These are phyloP conservation scores for Alternaria solani DNA, from an alignment of 2,329 filamentous ascomycete species.

Conservation along the genomic window DNA sequence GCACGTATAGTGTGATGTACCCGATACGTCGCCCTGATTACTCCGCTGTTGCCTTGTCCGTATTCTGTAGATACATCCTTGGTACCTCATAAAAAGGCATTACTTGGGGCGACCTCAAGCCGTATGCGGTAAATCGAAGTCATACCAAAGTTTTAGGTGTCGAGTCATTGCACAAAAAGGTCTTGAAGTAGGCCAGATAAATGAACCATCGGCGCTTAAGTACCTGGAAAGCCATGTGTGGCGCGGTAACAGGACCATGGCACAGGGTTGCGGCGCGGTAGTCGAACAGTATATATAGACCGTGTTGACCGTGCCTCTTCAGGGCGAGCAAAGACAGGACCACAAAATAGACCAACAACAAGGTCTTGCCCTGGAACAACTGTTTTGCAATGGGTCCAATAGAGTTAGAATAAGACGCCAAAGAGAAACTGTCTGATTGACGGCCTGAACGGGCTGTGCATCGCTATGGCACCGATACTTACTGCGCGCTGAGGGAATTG, in stretches of 20 bases:
- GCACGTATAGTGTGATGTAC: background rate
- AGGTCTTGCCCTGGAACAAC: background rate
- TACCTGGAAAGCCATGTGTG: constrained; percentile 10
- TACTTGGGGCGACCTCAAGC: background rate
- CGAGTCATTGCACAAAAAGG: background rate
- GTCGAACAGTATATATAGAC: constrained; percentile 6
- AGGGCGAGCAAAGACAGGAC: background rate
- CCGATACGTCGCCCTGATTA: background rate
- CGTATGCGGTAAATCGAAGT: background rate
- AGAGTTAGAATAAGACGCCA: background rate
- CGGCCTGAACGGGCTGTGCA: constrained; percentile 21
- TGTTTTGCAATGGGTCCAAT: background rate
- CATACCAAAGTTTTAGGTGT: background rate
- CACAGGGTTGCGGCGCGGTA: constrained; percentile 6
- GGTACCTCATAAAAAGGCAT: background rate
- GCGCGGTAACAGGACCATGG: constrained; percentile 4
- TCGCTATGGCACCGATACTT: background rate
- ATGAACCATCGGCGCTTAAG: constrained; percentile 7
- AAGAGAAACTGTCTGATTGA: constrained; percentile 11
- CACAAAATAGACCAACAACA: constrained; percentile 4
- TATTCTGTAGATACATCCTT: background rate
- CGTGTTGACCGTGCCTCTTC: background rate
- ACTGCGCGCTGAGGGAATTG: background rate
- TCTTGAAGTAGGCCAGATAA: background rate
- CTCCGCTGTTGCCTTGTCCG: background rate